Evolutionary conservation across 345 rosid genomes (phyloP).

Genomic region (Euphorbia tirucalli): DNA sequence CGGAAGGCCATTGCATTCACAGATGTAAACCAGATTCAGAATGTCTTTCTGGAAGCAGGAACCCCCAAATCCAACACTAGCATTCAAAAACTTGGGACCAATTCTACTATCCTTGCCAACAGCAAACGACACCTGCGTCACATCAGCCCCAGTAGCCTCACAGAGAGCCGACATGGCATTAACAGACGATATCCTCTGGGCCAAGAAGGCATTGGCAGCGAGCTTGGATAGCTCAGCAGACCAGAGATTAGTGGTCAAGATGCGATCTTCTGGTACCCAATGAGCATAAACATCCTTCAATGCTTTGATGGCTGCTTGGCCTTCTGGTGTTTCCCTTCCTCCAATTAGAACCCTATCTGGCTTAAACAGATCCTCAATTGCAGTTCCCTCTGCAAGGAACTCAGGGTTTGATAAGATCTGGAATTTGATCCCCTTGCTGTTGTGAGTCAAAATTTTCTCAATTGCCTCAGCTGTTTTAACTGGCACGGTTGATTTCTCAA

Average conservation of each 20-base stretch:
- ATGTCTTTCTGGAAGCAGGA: constrained; percentile 93
- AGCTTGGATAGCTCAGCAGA: constrained; percentile 95
- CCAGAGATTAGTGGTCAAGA: constrained; percentile 88
- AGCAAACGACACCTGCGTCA: constrained; percentile 68
- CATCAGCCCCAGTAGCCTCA: constrained; percentile 87
- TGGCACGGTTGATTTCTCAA: constrained; percentile 95
- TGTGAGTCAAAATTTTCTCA: constrained; percentile 84
- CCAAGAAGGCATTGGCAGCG: constrained; percentile 91
- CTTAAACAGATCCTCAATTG: constrained; percentile 60
- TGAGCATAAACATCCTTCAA: constrained; percentile 79
- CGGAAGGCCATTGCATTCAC: constrained; percentile 90
- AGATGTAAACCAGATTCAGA: constrained; percentile 81
- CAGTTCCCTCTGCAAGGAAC: constrained; percentile 97
- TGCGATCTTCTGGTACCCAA: constrained; percentile 81
- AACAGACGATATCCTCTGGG: constrained; percentile 87
- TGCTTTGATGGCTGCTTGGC: constrained; percentile 69
- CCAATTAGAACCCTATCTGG: constrained; percentile 92
- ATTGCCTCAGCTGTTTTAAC: constrained; percentile 93
- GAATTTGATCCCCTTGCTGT: constrained; percentile 89
- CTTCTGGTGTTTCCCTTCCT: constrained; percentile 88
- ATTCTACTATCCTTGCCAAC: constrained; percentile 80
- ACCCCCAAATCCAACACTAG: constrained; percentile 91
- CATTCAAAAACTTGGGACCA: constrained; percentile 80
- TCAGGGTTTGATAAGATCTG: constrained; percentile 95
- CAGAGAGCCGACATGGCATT: constrained; percentile 94